Evolutionary conservation across 495 filamentous ascomycete genomes (phyloP).

Genomic region (Haplographium delicatum): DNA sequence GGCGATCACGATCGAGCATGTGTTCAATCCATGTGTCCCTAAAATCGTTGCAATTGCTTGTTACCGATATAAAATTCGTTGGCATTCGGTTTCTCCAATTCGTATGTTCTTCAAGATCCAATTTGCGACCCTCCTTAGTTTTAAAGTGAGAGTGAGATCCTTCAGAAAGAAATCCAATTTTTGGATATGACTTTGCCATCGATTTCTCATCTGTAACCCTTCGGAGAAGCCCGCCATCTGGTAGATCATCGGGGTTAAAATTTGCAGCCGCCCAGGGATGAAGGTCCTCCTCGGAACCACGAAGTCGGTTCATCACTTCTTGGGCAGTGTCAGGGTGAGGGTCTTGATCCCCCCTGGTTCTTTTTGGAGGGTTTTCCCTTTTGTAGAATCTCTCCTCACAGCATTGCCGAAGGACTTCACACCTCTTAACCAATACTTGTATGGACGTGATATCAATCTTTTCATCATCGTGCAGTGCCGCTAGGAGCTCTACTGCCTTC

Average conservation of each 20-base stretch:
- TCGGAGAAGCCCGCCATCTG: background rate
- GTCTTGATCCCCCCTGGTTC: background rate
- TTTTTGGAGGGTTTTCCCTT: background rate
- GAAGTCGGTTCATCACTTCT: background rate
- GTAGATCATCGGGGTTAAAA: too few species aligned
- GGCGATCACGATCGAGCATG: background rate
- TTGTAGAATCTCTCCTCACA: background rate
- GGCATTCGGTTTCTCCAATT: background rate
- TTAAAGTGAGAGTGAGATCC: background rate
- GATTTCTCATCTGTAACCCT: background rate
- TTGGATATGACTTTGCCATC: background rate
- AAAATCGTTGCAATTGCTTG: background rate
- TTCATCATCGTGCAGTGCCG: too few species aligned
- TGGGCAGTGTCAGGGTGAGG: background rate
- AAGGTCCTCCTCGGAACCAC: background rate
- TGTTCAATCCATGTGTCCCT: background rate
- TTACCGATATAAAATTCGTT: constrained; percentile 5
- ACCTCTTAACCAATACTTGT: too few species aligned
- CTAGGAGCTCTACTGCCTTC: background rate
- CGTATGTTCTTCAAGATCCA: background rate
- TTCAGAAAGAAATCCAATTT: background rate
- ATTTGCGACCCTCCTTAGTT: background rate
- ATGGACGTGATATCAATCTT: background rate
- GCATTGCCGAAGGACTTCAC: too few species aligned
- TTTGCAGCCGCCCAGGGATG: background rate